These are phyloP conservation scores for Dysphania ambrosioides DNA, from an alignment of 148 eudicot species.

Conservation along the genomic window DNA sequence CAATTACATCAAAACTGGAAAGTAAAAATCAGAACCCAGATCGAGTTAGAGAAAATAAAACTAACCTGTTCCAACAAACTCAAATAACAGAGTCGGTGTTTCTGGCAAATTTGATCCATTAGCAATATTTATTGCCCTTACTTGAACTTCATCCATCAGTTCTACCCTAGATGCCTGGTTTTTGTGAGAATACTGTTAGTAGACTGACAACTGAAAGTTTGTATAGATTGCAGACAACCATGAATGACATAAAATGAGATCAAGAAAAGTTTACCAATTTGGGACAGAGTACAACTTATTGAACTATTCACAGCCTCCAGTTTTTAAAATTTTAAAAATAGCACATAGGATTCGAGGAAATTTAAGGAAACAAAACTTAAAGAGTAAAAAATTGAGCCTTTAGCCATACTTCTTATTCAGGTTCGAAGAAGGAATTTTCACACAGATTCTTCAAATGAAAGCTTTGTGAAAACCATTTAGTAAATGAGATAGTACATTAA, in stretches of 20 bases:
- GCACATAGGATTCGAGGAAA: too few species aligned
- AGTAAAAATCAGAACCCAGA: neutral
- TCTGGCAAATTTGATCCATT: conserved; percentile 81
- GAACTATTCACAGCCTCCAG: neutral
- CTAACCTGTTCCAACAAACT: conserved; percentile 92
- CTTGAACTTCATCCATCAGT: conserved; percentile 93
- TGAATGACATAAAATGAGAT: neutral
- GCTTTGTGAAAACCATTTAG: neutral
- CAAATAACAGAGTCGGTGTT: conserved; percentile 83
- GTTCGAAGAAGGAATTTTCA: neutral
- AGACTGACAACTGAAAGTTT: neutral
- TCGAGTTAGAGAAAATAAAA: neutral
- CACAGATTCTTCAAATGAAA: neutral
- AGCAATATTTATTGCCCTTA: conserved; percentile 82
- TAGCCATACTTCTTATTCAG: neutral
- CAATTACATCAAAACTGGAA: neutral
- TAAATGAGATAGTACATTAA: neutral
- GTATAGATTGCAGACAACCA: neutral
- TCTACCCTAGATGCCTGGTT: conserved; percentile 87
- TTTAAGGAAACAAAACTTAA: neutral
- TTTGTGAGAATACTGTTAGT: conserved; percentile 7
- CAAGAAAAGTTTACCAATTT: neutral
- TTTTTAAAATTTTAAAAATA: neutral
- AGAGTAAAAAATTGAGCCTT: neutral
- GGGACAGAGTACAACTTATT: neutral